These are phyloP conservation scores for Xylaria sp. DNA, from an alignment of 495 filamentous ascomycete genomes.

Conservation along the genomic window DNA sequence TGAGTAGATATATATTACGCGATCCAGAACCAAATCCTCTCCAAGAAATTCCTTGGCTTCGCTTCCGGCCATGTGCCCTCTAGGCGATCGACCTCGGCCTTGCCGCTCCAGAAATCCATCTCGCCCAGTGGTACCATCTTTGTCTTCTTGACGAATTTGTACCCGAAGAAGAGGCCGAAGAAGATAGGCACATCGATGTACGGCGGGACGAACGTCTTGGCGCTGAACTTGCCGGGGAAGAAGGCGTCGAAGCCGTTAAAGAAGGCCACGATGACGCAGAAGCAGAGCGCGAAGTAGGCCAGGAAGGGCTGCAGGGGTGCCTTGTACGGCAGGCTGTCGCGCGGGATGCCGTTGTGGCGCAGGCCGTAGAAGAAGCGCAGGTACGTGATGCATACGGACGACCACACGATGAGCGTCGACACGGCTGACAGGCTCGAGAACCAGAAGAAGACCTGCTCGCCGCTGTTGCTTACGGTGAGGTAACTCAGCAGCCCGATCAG, in stretches of 20 bases:
- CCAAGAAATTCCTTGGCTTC: slow-evolving; percentile 54
- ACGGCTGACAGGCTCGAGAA: slow-evolving; percentile 64
- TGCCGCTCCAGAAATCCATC: slow-evolving; percentile 68
- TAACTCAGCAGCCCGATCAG: slow-evolving; percentile 62
- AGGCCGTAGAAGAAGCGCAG: slow-evolving; percentile 65
- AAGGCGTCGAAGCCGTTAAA: slow-evolving; percentile 64
- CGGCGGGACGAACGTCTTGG: slow-evolving; percentile 59
- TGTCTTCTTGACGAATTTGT: slow-evolving; percentile 58
- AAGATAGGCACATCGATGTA: slow-evolving; percentile 70
- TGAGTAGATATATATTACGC: slow-evolving; percentile 35
- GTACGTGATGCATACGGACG: slow-evolving; percentile 61
- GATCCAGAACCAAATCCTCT: slow-evolving; percentile 63
- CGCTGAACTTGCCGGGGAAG: slow-evolving; percentile 53
- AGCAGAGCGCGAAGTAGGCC: slow-evolving; percentile 65
- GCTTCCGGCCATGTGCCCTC: slow-evolving; percentile 56
- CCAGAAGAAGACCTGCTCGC: slow-evolving; percentile 63
- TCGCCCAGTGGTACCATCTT: slow-evolving; percentile 56
- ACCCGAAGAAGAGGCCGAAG: slow-evolving; percentile 60
- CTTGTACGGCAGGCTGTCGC: slow-evolving; percentile 63
- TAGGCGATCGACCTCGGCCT: slow-evolving; percentile 65
- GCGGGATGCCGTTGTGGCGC: slow-evolving; percentile 60
- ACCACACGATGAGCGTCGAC: slow-evolving; percentile 68
- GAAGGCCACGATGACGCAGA: slow-evolving; percentile 60
- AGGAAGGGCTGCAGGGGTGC: slow-evolving; percentile 66
- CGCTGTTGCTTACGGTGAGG: slow-evolving; percentile 56